Base-by-base conservation (phyloP, 169 alveolate genomes). In the Cryptosporidium bovis region DNA sequence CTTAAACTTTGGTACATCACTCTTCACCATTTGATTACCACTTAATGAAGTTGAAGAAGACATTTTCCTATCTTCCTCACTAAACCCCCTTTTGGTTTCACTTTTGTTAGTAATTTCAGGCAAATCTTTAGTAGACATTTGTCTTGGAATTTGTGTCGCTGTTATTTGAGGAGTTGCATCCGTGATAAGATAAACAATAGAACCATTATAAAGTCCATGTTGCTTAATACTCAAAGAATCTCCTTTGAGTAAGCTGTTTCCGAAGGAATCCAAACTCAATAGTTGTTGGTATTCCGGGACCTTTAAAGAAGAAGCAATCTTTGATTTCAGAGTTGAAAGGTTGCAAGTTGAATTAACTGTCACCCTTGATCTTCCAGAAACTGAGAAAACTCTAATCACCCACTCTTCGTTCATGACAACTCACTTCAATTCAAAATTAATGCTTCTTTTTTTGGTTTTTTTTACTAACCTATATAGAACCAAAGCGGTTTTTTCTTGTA, bases 1-100 rank as follows among this genome's bases (percentile, higher is more conserved):
- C 66, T 94, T 93, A 82, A 95, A 95, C 27, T 82, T 84, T 4
- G 96, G 92, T 20, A 66, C 90, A 4, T 71, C 91, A 34, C 82
- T 18, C 64, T 65, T 77, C 48, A 50, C 71, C 8, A 29, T 15
- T 3, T 13, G 3, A 53, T 13, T 53, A 20, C 50, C 50, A 6
- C 24, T 62, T 6, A 62, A 62, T 7, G 83, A 69, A 65, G 58
- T 5, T 2, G 83, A 56, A 29, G 65, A 66, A 50, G 82, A 66
- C 6, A 53, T 3, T 36, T 16, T 4, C 10, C 12, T 44, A 4
- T 44, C 51, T 48, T 51, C 27, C 6, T 40, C 34, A 13, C 36
- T 51, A 18, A 64, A 15, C 12, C 1, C 64, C 48, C 4, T 20
- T 3, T 64, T 27, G 2, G 46, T 31, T 16, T 34, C 60, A n/a